Base-by-base conservation (phyloP, 2,329 filamentous ascomycete species). In the Parasarocladium wereldwijsianum region DNA sequence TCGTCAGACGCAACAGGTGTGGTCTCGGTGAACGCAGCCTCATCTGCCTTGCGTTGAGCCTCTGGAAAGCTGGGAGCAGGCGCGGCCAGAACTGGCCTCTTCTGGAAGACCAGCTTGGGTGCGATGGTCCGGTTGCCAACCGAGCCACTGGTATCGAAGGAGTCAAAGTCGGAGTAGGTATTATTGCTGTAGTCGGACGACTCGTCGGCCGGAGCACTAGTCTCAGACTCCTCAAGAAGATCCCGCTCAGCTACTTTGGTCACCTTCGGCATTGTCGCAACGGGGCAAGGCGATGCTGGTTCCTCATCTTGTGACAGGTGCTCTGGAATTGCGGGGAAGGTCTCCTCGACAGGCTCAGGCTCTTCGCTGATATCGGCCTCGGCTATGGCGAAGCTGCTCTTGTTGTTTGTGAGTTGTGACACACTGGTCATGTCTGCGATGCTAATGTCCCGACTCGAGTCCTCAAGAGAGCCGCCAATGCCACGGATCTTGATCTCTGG, bases 1-100 rank as follows among this genome's bases (percentile, higher is more conserved):
- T 33, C 31, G n/a, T 27, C 31, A 5, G 32, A 44, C 39, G 26
- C 41, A 40, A 13, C 43, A 32, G 11, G 45, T 35, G 4, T 46
- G 35, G 33, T 21, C 19, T 30, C 28, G 9, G 28, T 23, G 8
- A 30, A 21, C 4, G 24, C 20, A n/a, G 28, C 24, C 9, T 30
- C 20, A 13, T 30, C 28, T 6, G 24, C 32, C 13, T 34, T 36
- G 18, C 24, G 25, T 24, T 25, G 26, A 19, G 19, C n/a, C n/a
- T n/a, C n/a, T n/a, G n/a, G n/a, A n/a, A n/a, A n/a, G n/a, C n/a
- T n/a, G n/a, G n/a, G n/a, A 17, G 8, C n/a, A 8, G 19, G 20
- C 6, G 28, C 28, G 15, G 19, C 16, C 9, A 30, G 20, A 21
- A 23, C 20, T n/a, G 20, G 28, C 7, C 28, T 19, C 28, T 30